A percentile compares a stretch with the other conserved stretches of the same genome.
Conservation (phyloP, 192 early-diverging fungal species). For the Coemansia sp. region DNA sequence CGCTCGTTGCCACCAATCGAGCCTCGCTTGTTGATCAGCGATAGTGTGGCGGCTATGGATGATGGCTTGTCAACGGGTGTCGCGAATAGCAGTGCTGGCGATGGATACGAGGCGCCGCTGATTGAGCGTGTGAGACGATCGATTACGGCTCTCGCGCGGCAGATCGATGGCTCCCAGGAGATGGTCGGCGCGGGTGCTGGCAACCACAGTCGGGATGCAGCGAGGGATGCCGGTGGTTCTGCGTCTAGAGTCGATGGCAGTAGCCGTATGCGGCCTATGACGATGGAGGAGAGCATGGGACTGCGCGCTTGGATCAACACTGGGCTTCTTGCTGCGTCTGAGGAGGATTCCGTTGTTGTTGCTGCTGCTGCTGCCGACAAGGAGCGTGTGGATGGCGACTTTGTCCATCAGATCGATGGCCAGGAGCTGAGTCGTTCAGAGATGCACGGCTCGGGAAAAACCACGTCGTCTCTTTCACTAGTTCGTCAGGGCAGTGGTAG, state of each 20-base stretch:
- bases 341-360: too few species aligned
- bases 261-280: slow-evolving; percentile 36
- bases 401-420: neutral
- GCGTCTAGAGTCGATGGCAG: too few species aligned
- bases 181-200: neutral
- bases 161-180: slow-evolving; percentile 12
- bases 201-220: neutral
- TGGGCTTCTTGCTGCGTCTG: slow-evolving; percentile 15
- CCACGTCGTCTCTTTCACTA: slow-evolving; percentile 25
- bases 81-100: neutral
- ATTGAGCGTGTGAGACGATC: slow-evolving; percentile 44
- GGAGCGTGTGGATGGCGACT: too few species aligned
- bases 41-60: too few species aligned
- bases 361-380: too few species aligned
- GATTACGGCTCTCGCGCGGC: slow-evolving; percentile 31
- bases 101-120: slow-evolving; percentile 16
- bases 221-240: too few species aligned
- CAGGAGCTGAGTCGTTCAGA: neutral
- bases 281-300: slow-evolving; percentile 44
- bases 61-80: too few species aligned
- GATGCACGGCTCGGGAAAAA: neutral
- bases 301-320: slow-evolving; percentile 47
- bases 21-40: slow-evolving; percentile 29
- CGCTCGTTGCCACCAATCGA: slow-evolving; percentile 19
- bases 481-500: slow-evolving; percentile 7